Evolutionary conservation across 2,329 filamentous ascomycete genomes (phyloP), one percentile per base, ranked within the genome.

Genomic region (Periconia sp.): DNA sequence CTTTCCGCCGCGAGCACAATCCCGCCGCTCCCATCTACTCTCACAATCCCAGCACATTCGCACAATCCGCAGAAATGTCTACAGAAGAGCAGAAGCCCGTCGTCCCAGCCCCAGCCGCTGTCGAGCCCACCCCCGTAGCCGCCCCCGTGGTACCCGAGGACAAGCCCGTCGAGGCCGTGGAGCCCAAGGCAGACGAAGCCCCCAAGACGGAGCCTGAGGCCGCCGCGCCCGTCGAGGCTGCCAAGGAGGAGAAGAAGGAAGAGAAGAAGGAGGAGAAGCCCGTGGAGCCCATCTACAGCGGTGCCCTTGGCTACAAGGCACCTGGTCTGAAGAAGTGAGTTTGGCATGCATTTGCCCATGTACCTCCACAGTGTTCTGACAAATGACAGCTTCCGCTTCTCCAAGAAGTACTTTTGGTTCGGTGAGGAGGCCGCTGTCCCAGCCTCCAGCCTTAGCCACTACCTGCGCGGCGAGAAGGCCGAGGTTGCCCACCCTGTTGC

Each of bases 311-410:
- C 72, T 89, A 95, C 86, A 96, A 96, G 84, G 87, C 83, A 45
- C 86, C 88, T 48, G 89, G 89, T 69, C 81, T 92, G 70, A 86
- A 92, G 77, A 96, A 95, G 92, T 96, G 82, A 79, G 89, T 67
- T 18, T 35, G 21, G 22, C 40, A 35, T 19, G n/a, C 29, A n/a
- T 32, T 21, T 12, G 10, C 22, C 12, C n/a, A n/a, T n/a, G n/a
- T n/a, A n/a, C n/a, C n/a, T n/a, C n/a, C n/a, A n/a, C n/a, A n/a
- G n/a, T n/a, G n/a, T n/a, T n/a, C n/a, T n/a, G n/a, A n/a, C n/a
- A n/a, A n/a, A 2, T 5, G 8, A 23, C 60, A 95, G 89, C 83
- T 82, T 97, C 66, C 85, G 89, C 62, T 92, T 91, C 77, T 84
- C 86, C 72, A 96, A 96, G 84, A 90, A 91, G 71, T 89, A 89